Conservation (phyloP, 331 rosid species). For the Prunus yedoensis region DNA sequence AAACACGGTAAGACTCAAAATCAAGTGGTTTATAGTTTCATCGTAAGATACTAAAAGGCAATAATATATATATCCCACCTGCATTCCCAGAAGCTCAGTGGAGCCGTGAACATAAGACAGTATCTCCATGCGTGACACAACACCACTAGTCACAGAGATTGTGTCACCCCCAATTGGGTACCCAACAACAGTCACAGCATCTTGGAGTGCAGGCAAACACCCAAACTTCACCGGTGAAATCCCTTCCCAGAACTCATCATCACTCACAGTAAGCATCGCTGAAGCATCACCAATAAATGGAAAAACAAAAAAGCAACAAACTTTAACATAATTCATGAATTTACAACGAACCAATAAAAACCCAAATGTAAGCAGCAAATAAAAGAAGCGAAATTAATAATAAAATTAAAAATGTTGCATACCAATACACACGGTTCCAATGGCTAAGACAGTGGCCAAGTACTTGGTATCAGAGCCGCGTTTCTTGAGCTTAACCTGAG, state of each 20-base stretch:
- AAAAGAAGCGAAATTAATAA: too few species aligned
- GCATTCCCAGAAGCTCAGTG: slow-evolving; percentile 82
- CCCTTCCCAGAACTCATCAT: slow-evolving; percentile 84
- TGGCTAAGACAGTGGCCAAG: slow-evolving; percentile 78
- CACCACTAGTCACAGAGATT: slow-evolving; percentile 84
- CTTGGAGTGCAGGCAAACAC: slow-evolving; percentile 75
- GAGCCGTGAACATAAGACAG: slow-evolving; percentile 81
- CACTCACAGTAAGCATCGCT: slow-evolving; percentile 78
- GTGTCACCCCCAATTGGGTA: slow-evolving; percentile 89
- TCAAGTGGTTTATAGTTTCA: neutral
- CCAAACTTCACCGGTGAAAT: slow-evolving; percentile 80
- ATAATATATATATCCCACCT: slow-evolving; percentile 44
- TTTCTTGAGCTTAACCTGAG: slow-evolving; percentile 79
- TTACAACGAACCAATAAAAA: too few species aligned
- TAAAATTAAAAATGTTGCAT: slow-evolving; percentile 3
- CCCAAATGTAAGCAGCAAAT: neutral
- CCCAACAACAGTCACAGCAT: slow-evolving; percentile 75
- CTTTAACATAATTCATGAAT: neutral
- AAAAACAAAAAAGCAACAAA: neutral
- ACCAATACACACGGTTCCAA: slow-evolving; percentile 88
- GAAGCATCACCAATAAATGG: slow-evolving; percentile 28
- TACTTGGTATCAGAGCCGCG: slow-evolving; percentile 82
- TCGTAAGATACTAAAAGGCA: neutral
- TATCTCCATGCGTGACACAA: slow-evolving; percentile 77
- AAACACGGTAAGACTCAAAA: slow-evolving; percentile 8